Conservation (phyloP, 177 flowering plant genomes). For the Tripterygium wilfordii region DNA sequence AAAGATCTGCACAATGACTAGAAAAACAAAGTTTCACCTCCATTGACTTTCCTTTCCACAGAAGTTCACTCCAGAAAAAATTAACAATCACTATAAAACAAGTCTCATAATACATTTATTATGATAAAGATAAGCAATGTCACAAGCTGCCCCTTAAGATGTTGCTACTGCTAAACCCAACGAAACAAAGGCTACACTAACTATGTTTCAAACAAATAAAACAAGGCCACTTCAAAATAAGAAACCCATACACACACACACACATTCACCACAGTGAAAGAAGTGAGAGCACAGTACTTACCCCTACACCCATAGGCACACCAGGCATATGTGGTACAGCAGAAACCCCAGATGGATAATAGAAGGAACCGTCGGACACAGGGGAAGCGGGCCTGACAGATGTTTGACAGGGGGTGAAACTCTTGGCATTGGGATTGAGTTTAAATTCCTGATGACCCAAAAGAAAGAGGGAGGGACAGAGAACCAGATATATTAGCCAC, state of each 20-base stretch:
- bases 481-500: background rate
- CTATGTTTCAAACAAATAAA: background rate
- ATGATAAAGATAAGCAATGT: no score
- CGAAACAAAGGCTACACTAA: background rate
- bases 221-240: no score
- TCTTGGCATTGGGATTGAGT: constrained; percentile 93
- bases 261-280: no score
- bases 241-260: no score
- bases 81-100: no score
- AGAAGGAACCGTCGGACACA: constrained; percentile 67
- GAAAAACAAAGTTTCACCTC: no score
- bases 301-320: constrained; percentile 76
- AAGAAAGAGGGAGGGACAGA: background rate
- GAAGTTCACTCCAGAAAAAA: no score
- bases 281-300: constrained; percentile 25
- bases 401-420: constrained; percentile 63
- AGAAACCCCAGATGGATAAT: constrained; percentile 50
- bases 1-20: no score
- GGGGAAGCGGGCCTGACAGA: constrained; percentile 70
- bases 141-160: no score
- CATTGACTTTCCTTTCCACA: no score
- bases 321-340: constrained; percentile 65
- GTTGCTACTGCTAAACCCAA: no score
- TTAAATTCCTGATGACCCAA: constrained; percentile 70
- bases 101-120: no score